Conservation (phyloP, 2,329 filamentous ascomycete species). For the Sarocladium oryzae region DNA sequence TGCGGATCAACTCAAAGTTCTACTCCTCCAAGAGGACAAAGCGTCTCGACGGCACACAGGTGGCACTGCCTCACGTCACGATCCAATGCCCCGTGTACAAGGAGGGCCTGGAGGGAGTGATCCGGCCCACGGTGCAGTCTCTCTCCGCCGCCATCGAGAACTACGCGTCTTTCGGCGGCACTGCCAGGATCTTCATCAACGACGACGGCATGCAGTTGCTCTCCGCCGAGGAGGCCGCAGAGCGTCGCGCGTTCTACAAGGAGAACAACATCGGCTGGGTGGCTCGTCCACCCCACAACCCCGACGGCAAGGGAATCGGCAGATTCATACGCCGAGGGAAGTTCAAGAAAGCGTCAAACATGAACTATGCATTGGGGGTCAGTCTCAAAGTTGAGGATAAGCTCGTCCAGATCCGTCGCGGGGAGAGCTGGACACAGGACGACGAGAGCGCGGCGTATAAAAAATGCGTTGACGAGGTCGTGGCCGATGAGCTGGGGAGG, state of each 20-base stretch:
- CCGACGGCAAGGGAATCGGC: constrained; percentile 23
- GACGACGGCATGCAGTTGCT: constrained; percentile 63
- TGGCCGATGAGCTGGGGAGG: constrained; percentile 33
- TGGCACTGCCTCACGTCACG: constrained; percentile 40
- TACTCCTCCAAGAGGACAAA: not conserved
- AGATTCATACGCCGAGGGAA: constrained; percentile 43
- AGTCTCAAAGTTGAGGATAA: constrained; percentile 57
- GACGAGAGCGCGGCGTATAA: constrained; percentile 37
- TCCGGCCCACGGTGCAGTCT: constrained; percentile 47
- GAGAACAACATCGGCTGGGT: constrained; percentile 54
- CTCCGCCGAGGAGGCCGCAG: constrained; percentile 38
- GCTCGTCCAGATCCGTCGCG: constrained; percentile 28
- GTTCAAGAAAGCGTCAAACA: constrained; percentile 70
- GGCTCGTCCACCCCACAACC: constrained; percentile 40
- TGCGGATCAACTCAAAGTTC: not conserved
- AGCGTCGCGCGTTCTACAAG: constrained; percentile 48
- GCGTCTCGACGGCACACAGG: not conserved
- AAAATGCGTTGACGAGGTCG: constrained; percentile 38
- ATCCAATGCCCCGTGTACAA: constrained; percentile 39
- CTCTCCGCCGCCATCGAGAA: constrained; percentile 52
- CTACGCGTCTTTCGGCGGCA: constrained; percentile 56
- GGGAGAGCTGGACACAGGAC: constrained; percentile 14
- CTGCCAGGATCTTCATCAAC: constrained; percentile 62
- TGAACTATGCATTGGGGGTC: constrained; percentile 63
- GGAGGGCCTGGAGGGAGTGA: constrained; percentile 33